phyloP scores from a whole-genome alignment of 2,329 filamentous ascomycete species.

The Colletotrichum abscissum region DNA sequence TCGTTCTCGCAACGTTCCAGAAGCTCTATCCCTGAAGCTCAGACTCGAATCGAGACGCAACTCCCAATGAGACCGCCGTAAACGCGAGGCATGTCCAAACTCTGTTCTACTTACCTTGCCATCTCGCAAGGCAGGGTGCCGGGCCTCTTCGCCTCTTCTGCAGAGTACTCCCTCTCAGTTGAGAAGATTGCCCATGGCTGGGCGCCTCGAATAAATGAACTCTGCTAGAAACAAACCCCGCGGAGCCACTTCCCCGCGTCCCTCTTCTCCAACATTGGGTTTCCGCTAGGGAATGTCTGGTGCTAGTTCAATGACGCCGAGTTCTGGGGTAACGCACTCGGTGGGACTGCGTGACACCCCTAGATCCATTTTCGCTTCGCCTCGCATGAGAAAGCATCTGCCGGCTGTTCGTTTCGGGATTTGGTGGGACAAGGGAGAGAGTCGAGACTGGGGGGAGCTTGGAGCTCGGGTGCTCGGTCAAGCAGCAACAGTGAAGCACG shows the following conservation, averaged over 20 bases:
- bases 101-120: background rate
- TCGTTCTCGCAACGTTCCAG: slow-evolving; percentile 13
- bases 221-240: background rate
- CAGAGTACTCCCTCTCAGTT: background rate
- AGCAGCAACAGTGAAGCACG: background rate
- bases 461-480: slow-evolving; percentile 7
- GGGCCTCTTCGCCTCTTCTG: background rate
- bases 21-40: background rate
- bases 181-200: background rate
- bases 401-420: slow-evolving; percentile 3
- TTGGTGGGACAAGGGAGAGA: background rate
- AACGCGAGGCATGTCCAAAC: slow-evolving; percentile 4
- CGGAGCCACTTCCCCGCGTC: slow-evolving; percentile 10
- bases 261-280: slow-evolving; percentile 9
- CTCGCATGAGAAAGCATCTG: background rate
- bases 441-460: background rate
- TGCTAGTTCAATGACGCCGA: background rate
- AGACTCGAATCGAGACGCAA: background rate
- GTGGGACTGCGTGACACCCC: background rate
- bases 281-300: background rate
- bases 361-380: background rate
- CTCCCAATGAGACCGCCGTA: slow-evolving; percentile 9
- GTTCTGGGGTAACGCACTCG: background rate
- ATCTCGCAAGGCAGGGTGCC: slow-evolving; percentile 18
- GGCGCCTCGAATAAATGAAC: background rate